Conservation (phyloP, 108 stramenopile genomes). For the Nitzschia inconspicua region DNA sequence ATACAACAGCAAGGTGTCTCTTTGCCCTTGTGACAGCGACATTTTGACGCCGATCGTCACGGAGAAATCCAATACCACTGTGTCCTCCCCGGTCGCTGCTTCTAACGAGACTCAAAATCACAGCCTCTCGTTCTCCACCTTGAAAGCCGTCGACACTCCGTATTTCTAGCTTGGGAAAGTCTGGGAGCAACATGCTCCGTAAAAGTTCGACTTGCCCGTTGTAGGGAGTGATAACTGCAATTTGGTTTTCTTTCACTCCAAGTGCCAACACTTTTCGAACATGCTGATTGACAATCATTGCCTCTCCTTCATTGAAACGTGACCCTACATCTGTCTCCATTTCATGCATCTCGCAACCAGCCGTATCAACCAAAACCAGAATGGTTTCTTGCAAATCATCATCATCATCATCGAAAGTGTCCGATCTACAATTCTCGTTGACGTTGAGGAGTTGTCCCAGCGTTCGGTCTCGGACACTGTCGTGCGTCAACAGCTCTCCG, state of each 20-base stretch:
- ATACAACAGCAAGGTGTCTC: conserved; percentile 75
- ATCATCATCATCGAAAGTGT: conserved; percentile 1
- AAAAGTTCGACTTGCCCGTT: conserved; percentile 95
- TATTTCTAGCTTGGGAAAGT: conserved; percentile 77
- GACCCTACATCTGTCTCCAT: conserved; percentile 64
- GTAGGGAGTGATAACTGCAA: conserved; percentile 98
- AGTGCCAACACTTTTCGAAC: conserved; percentile 61
- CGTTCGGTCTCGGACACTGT: conserved; percentile 49
- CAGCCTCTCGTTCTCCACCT: conserved; percentile 97
- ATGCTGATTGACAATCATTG: conserved; percentile 65
- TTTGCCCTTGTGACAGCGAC: conserved; percentile 97
- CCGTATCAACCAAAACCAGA: conserved; percentile 90
- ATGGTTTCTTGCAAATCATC: conserved; percentile 31
- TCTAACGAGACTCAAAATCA: conserved; percentile 94
- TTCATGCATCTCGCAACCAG: conserved; percentile 92
- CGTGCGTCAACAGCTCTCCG: conserved; percentile 61
- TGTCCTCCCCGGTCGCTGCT: conserved; percentile 68
- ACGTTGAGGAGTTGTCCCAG: conserved; percentile 41
- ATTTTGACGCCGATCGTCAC: conserved; percentile 93
- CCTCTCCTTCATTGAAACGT: conserved; percentile 82
- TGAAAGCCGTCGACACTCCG: conserved; percentile 98
- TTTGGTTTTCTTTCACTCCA: conserved; percentile 72
- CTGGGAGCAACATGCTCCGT: conserved; percentile 52
- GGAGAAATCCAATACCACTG: conserved; percentile 92
- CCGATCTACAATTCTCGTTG: not conserved